phyloP scores from a whole-genome alignment of 208 protist genomes.

The Acanthamoeba triangularis region DNA sequence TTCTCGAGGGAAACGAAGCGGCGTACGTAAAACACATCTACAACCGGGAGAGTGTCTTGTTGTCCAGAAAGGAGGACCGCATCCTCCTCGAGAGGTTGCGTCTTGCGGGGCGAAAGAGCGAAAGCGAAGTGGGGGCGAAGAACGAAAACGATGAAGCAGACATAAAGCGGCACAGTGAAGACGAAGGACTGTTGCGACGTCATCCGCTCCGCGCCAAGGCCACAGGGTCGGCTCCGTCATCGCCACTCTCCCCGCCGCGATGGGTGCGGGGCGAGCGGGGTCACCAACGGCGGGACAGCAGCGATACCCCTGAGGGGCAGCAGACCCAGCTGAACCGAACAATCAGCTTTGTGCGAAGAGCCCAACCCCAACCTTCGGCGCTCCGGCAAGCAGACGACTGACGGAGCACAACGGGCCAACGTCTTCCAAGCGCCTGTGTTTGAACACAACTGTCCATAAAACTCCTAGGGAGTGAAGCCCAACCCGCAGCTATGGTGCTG shows the following conservation, averaged over 20 bases:
- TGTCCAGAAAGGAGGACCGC: background rate
- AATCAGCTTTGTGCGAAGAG: background rate
- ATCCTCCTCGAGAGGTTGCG: background rate
- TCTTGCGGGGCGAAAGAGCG: background rate
- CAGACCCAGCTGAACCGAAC: background rate
- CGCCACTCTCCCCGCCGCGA: background rate
- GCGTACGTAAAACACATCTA: slow-evolving; percentile 8
- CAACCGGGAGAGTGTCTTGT: background rate
- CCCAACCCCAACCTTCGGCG: background rate
- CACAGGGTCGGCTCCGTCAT: background rate
- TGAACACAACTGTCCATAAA: no score
- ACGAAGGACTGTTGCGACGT: background rate
- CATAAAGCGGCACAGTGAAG: background rate
- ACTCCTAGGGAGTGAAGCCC: no score
- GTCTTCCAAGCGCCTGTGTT: background rate
- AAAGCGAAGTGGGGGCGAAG: background rate
- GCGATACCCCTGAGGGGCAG: background rate
- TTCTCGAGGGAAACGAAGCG: slow-evolving; percentile 26
- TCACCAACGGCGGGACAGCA: background rate
- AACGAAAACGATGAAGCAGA: background rate
- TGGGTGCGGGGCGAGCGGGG: background rate
- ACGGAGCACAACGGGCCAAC: no score
- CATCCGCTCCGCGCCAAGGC: background rate
- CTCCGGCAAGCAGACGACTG: background rate
- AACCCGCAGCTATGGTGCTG: no score